These are phyloP conservation scores for Chenopodium album DNA, from an alignment of 148 eudicot species.

Conservation along the genomic window DNA sequence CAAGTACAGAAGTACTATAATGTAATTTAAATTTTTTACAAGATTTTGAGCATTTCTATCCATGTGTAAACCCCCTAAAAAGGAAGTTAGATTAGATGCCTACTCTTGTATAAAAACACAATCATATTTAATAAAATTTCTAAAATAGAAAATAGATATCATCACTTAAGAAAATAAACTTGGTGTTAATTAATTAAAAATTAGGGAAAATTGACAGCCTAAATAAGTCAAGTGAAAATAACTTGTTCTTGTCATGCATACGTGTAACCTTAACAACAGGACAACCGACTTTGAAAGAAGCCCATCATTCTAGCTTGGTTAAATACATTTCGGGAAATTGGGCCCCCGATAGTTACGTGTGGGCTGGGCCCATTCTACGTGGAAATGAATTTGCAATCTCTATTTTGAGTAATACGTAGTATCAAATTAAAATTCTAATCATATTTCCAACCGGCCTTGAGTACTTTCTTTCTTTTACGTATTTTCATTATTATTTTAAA, in stretches of 20 bases:
- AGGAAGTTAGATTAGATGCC: too few relatives aligned
- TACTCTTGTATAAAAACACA: too few relatives aligned
- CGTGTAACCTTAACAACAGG: constrained; percentile 7
- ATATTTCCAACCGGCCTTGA: not conserved
- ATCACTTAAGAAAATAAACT: not conserved
- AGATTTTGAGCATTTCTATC: too few relatives aligned
- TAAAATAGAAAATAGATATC: not conserved
- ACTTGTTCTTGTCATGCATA: constrained; percentile 5
- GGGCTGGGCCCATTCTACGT: not conserved
- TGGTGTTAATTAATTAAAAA: not conserved
- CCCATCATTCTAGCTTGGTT: not conserved
- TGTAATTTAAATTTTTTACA: too few relatives aligned
- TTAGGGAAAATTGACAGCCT: not conserved
- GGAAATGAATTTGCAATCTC: not conserved
- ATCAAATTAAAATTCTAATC: not conserved
- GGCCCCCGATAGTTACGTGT: not conserved
- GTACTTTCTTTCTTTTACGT: not conserved
- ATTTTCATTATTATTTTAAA: too few relatives aligned
- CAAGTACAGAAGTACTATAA: too few relatives aligned
- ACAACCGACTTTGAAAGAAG: not conserved
- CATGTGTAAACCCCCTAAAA: too few relatives aligned
- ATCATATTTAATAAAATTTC: too few relatives aligned
- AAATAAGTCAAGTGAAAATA: not conserved
- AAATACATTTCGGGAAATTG: not conserved
- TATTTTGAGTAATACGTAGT: not conserved